Base-by-base conservation (phyloP, 306 rosid genomes). In the Astragalus glycyphyllos region DNA sequence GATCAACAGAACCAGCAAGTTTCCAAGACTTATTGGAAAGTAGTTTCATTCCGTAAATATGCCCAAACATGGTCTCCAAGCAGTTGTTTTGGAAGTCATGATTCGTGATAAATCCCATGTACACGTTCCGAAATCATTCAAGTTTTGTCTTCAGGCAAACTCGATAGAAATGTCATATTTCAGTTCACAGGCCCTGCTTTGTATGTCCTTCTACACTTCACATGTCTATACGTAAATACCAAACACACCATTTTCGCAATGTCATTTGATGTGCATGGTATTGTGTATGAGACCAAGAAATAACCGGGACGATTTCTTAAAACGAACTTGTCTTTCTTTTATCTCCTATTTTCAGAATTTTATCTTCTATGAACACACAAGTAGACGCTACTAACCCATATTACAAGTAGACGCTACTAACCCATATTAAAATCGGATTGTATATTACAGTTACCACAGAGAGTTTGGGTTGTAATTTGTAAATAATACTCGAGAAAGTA, bases 61-160 rank as follows among this genome's bases (percentile, higher is more conserved):
- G 37, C 32, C 4, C 74, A 70, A 23, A 35, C 75, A 65, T 65
- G 72, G 79, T 73, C 76, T 54, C 73, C 79, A 53, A 65, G 23
- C 68, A 83, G 40, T 40, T 83, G 84, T 74, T 83, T 83, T 54
- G 12, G 57, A 60, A 5, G 49, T 58, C 73, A 75, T 53, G 73
- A 48, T 40, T 31, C 16, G 0, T 83, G 79, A 82, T 54, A 5
- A 46, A 69, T 51, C 11, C 31, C 53, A 65, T 1, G 6, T 11
- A 56, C 56, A 47, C 15, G 10, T 14, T 20, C 34, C 9, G 4
- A 11, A 41, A 53, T 69, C 65, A 61, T 35, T 14, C 3, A 55
- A 46, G 67, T 11, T 23, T 72, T 20, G 1, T 20, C 23, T 44
- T 26, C 15, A 17, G 6, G 32, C 41, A 42, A 16, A 54, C 35